These are phyloP conservation scores for Emmonsiellopsis sp. DNA, from an alignment of 2,329 filamentous ascomycete species.

Conservation along the genomic window DNA sequence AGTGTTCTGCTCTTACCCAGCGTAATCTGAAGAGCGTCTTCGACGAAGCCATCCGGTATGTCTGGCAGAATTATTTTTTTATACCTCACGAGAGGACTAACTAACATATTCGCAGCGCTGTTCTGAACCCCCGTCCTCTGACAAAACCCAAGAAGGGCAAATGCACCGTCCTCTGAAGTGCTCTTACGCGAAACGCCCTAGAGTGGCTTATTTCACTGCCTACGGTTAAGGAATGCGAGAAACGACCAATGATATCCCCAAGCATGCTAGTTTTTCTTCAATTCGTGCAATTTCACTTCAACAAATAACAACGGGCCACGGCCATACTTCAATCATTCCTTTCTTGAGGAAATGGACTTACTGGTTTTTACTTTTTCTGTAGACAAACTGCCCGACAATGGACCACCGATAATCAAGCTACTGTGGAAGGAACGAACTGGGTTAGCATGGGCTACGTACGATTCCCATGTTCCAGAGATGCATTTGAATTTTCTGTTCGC, in stretches of 20 bases:
- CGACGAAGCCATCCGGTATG: slow-evolving; percentile 94
- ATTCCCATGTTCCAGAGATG: too few species aligned
- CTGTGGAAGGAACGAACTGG: too few species aligned
- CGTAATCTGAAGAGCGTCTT: slow-evolving; percentile 97
- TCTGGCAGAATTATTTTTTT: slow-evolving; percentile 8
- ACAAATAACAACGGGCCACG: not conserved
- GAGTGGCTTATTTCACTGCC: not conserved
- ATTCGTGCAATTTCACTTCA: not conserved
- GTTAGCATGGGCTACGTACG: too few species aligned
- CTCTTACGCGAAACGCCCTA: not conserved
- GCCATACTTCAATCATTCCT: not conserved
- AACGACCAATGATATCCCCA: slow-evolving; percentile 2
- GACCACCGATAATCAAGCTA: too few species aligned
- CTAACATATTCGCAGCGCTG: slow-evolving; percentile 27
- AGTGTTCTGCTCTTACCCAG: slow-evolving; percentile 95
- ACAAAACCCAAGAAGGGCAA: slow-evolving; percentile 38
- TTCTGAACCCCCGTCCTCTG: slow-evolving; percentile 38
- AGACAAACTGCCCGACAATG: too few species aligned
- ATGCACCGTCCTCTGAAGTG: slow-evolving; percentile 36
- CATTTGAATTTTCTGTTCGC: too few species aligned
- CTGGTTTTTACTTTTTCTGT: too few species aligned
- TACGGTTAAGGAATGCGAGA: not conserved
- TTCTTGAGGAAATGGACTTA: too few species aligned
- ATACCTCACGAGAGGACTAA: not conserved
- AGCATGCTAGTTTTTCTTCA: not conserved